Conservation (phyloP, 306 rosid species). For the Elaeagnus macrophylla region DNA sequence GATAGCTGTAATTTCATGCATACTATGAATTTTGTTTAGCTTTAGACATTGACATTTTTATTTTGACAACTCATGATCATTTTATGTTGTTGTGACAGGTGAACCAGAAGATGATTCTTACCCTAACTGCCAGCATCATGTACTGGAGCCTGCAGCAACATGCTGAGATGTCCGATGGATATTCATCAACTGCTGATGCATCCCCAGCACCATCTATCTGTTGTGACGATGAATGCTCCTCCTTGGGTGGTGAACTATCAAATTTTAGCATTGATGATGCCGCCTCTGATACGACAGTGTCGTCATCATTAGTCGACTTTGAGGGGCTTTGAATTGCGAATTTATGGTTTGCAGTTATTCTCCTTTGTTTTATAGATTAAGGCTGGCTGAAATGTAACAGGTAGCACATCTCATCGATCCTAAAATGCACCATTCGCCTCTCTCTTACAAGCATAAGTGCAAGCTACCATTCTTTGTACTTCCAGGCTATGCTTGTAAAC, state of each 20-base stretch:
- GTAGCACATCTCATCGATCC: too few relatives aligned
- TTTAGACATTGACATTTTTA: neutral
- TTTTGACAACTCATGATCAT: neutral
- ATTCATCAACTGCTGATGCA: slow-evolving; percentile 42
- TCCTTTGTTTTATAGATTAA: too few relatives aligned
- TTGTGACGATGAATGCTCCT: slow-evolving; percentile 67
- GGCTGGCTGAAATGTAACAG: too few relatives aligned
- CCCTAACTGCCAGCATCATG: slow-evolving; percentile 84
- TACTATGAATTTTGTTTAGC: neutral
- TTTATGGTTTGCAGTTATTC: too few relatives aligned
- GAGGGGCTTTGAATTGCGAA: neutral
- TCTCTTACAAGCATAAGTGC: too few relatives aligned
- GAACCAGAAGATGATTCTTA: slow-evolving; percentile 91
- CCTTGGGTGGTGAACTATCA: slow-evolving; percentile 60
- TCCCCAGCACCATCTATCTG: slow-evolving; percentile 66
- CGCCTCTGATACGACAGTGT: slow-evolving; percentile 65
- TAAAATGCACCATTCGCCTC: too few relatives aligned
- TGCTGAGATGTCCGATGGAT: slow-evolving; percentile 39
- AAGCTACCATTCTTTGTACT: too few relatives aligned
- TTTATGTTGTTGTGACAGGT: slow-evolving; percentile 49
- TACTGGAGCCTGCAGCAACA: slow-evolving; percentile 84
- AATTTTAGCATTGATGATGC: slow-evolving; percentile 65
- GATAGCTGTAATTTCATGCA: neutral
- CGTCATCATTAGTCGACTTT: slow-evolving; percentile 34
- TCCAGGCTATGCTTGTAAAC: neutral